These are phyloP conservation scores for Hymenotorrendiella dingleyae DNA, from an alignment of 2,329 filamentous ascomycete species.

Conservation along the genomic window DNA sequence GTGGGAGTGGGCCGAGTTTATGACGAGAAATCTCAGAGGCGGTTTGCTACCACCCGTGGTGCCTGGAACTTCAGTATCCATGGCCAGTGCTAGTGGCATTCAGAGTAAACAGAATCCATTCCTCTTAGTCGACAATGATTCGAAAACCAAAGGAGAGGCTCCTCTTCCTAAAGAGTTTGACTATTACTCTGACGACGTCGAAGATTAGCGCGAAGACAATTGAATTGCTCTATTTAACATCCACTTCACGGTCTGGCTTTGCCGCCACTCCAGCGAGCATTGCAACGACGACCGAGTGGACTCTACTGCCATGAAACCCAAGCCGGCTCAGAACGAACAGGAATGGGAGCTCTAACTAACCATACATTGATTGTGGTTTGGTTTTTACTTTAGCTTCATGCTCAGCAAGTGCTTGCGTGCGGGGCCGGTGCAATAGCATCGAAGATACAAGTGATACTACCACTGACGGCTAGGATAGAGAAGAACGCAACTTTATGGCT, in stretches of 20 bases:
- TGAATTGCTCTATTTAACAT: not conserved
- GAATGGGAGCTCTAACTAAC: slow-evolving; percentile 22
- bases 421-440: slow-evolving; percentile 31
- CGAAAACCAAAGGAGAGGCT: slow-evolving; percentile 16
- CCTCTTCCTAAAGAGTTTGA: slow-evolving; percentile 23
- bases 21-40: slow-evolving; percentile 35
- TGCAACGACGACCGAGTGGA: not conserved
- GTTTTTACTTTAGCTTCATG: slow-evolving; percentile 9
- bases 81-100: slow-evolving; percentile 1
- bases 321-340: slow-evolving; percentile 17
- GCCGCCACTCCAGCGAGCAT: not conserved
- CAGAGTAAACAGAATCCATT: slow-evolving; percentile 9
- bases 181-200: slow-evolving; percentile 24
- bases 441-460: slow-evolving; percentile 31
- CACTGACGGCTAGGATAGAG: too few species aligned
- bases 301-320: slow-evolving; percentile 13
- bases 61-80: not conserved
- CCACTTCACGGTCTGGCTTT: not conserved
- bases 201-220: slow-evolving; percentile 6
- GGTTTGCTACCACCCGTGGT: not conserved
- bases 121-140: slow-evolving; percentile 17
- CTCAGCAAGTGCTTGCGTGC: slow-evolving; percentile 28
- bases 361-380: slow-evolving; percentile 33
- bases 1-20: slow-evolving; percentile 72
- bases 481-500: too few species aligned